Evolutionary conservation across 2,329 filamentous ascomycete genomes (phyloP), one percentile per base, ranked within the genome.

Genomic region (Fusarium tricinctum): DNA sequence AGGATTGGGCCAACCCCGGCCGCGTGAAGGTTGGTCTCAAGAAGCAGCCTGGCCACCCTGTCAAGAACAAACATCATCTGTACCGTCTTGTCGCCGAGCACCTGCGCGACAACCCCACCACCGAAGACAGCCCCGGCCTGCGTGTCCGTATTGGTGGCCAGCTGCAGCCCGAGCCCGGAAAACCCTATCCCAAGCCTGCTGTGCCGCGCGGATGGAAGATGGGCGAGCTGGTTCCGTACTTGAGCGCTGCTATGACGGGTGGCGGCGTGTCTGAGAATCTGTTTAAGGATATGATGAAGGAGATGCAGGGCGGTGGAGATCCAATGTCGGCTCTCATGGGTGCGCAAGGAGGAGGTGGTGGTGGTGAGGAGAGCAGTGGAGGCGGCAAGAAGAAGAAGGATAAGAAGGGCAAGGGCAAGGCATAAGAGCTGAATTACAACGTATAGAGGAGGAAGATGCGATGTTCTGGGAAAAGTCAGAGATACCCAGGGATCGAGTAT

Each of bases 1-100:
- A 96, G 81, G 96, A 99, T 83, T 99, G 96, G 96, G 91, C 91
- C 58, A 99, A 99, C 82, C 96, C 96, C 14, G 96, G 96, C 5
- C 87, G 96, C 61, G 92, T 98, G 67, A 89, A 92, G 72, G 89
- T 98, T 49, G 82, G 90, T 75, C 82, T 97, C 78, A 81, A 78
- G 69, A 73, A 63, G 61, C 70, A 68, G 46, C 55, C 73, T 40
- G 51, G 57, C 40, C 56, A 68, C 14, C 54, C 61, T 13, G 78
- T 97, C 57, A 91, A 89, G 78, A 89, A 85, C 80, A 93, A 98
- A 82, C 92, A 97, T 78, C 93, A 97, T 75, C 88, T 99, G 56
- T 97, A 94, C 80, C 85, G 90, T 56, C 86, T 96, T 43, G 88
- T 99, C 32, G 90, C 93, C 5, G 81, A 88, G 75, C 92, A 96